Conservation (phyloP, 1,284 basidiomycete species). For the Leccinum subrobustum region DNA sequence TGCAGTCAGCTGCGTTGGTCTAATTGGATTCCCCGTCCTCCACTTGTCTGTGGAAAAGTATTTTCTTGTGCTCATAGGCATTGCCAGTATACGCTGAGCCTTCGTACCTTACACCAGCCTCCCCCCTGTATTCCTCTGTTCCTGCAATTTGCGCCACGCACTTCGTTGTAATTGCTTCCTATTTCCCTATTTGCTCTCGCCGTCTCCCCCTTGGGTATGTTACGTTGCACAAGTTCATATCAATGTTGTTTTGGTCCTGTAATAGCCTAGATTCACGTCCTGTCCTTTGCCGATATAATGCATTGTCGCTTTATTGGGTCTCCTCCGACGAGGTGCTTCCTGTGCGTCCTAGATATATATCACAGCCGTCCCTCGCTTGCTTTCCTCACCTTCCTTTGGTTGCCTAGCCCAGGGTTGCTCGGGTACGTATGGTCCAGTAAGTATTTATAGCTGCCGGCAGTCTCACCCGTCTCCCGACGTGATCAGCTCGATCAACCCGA, state of each 20-base stretch:
- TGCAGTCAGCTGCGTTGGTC: conserved; percentile 69
- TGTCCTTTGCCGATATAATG: conserved; percentile 2
- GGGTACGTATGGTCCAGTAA: not conserved
- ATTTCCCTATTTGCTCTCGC: conserved; percentile 8
- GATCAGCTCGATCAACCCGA: conserved; percentile 4
- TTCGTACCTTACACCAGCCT: conserved; percentile 11
- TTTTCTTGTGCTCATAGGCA: conserved; percentile 11
- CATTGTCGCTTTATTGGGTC: conserved; percentile 26
- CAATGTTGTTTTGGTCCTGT: conserved; percentile 21
- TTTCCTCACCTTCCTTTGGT: not conserved
- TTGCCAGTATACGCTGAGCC: not conserved
- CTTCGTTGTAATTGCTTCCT: conserved; percentile 2
- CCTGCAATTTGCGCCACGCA: not conserved
- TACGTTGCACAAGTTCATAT: conserved; percentile 7
- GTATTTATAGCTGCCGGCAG: not conserved
- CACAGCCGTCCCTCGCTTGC: not conserved
- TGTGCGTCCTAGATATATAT: conserved; percentile 12
- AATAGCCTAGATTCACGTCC: not conserved
- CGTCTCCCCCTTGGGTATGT: not conserved
- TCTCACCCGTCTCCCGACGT: not conserved
- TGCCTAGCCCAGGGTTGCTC: not conserved
- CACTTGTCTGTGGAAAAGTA: not conserved
- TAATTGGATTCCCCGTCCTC: conserved; percentile 31
- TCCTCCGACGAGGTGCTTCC: conserved; percentile 19
- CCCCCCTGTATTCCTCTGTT: conserved; percentile 4